Percentiles rank a stretch among this genome's conserved stretches.
These are phyloP conservation scores for Colletotrichum navitas DNA, from an alignment of 2,329 filamentous ascomycete genomes.

Conservation along the genomic window DNA sequence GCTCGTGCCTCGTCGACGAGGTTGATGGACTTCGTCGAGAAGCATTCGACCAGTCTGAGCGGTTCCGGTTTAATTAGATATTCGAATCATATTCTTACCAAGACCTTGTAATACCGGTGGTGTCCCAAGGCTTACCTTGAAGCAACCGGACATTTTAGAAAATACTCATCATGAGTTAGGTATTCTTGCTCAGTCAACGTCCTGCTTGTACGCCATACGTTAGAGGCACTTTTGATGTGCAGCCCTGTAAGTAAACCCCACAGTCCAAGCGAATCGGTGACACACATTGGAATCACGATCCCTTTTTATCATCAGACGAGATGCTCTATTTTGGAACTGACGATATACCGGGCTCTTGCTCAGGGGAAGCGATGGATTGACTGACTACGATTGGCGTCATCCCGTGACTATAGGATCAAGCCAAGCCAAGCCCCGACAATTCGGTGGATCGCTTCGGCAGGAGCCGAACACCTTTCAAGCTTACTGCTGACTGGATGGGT, in stretches of 20 bases:
- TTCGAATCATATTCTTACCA: neutral
- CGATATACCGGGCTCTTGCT: neutral
- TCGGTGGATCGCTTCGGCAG: conserved; percentile 29
- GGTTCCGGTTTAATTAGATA: neutral
- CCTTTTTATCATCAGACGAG: neutral
- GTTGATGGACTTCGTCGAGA: neutral
- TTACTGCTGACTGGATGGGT: conserved; percentile 22
- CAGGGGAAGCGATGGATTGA: neutral
- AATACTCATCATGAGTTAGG: neutral
- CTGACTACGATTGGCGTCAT: neutral
- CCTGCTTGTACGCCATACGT: neutral
- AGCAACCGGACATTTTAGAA: neutral
- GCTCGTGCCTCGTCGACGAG: neutral
- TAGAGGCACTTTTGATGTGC: conserved; percentile 11
- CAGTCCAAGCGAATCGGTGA: neutral
- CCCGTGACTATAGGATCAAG: neutral
- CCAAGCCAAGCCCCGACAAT: neutral
- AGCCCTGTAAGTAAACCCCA: conserved; percentile 6
- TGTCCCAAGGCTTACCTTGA: neutral
- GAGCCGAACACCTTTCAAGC: conserved; percentile 4
- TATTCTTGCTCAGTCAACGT: neutral
- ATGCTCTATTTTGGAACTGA: conserved; percentile 13
- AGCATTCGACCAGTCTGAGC: neutral
- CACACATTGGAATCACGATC: neutral
- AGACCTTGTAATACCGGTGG: neutral